A percentile compares a stretch with the other conserved stretches of the same genome.
Evolutionary conservation across 2,329 filamentous ascomycete genomes (phyloP).

Genomic region (Paecilomyces variotii): DNA sequence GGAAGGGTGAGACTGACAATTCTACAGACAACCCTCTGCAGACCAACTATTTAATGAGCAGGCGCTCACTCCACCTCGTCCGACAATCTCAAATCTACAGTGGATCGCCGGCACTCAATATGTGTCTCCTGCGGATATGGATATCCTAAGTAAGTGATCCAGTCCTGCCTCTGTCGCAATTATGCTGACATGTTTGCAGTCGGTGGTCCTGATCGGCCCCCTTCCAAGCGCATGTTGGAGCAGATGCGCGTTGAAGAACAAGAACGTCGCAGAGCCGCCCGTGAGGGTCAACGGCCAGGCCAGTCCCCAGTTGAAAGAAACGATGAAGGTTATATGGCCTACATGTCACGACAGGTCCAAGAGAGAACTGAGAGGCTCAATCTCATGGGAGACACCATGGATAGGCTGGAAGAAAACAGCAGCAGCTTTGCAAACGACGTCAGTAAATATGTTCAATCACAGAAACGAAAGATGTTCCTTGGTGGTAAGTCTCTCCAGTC

Average conservation of each 20-base stretch:
- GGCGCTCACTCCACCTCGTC: conserved; percentile 65
- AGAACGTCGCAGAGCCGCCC: conserved; percentile 34
- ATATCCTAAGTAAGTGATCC: conserved; percentile 57
- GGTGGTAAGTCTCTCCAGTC: conserved; percentile 43
- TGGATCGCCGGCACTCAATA: conserved; percentile 96
- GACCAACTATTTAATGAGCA: conserved; percentile 75
- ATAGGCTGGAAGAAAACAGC: conserved; percentile 71
- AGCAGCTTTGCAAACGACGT: conserved; percentile 81
- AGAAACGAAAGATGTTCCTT: conserved; percentile 78
- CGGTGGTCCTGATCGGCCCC: conserved; percentile 77
- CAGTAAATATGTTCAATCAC: conserved; percentile 73
- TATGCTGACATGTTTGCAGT: conserved; percentile 35
- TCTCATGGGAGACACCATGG: conserved; percentile 76
- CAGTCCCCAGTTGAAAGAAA: conserved; percentile 25
- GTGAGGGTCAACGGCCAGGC: conserved; percentile 28
- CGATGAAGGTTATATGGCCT: conserved; percentile 64
- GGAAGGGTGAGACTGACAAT: conserved; percentile 9
- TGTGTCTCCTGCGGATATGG: conserved; percentile 77
- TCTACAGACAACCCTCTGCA: conserved; percentile 38
- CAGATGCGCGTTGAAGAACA: conserved; percentile 69
- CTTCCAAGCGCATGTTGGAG: conserved; percentile 79
- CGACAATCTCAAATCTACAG: conserved; percentile 89
- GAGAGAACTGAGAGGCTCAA: conserved; percentile 84
- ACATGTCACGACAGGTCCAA: conserved; percentile 77
- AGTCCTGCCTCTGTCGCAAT: not conserved